Conservation (phyloP, 495 filamentous ascomycete species). For the Hypoxylon subgilvum region DNA sequence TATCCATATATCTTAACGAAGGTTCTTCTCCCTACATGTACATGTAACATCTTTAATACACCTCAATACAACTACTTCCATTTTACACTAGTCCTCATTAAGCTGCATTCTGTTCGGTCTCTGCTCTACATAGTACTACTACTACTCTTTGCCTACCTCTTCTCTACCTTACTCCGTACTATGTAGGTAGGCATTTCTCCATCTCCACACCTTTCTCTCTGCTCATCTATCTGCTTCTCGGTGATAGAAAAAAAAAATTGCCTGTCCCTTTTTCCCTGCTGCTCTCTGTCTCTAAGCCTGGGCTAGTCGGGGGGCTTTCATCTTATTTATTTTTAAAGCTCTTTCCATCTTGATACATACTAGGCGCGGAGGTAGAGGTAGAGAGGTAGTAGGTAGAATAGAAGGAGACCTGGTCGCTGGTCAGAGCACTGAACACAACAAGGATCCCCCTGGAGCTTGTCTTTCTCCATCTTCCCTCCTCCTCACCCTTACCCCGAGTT, state of each 20-base stretch:
- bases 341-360: no score
- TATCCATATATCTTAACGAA: no score
- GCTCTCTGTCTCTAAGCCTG: slow-evolving; percentile 18
- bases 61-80: no score
- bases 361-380: neutral
- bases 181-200: neutral
- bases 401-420: slow-evolving; percentile 22
- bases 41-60: no score
- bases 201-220: slow-evolving; percentile 3
- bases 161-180: neutral
- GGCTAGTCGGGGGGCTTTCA: slow-evolving; percentile 26
- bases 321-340: slow-evolving; percentile 3
- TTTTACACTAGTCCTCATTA: neutral
- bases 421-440: slow-evolving; percentile 28
- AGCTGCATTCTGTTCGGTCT: neutral
- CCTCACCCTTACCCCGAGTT: slow-evolving; percentile 43
- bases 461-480: slow-evolving; percentile 33
- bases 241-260: slow-evolving; percentile 3
- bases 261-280: slow-evolving; percentile 9
- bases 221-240: slow-evolving; percentile 5
- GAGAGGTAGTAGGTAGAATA: neutral
- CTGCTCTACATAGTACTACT: no score
- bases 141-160: slow-evolving; percentile 1
- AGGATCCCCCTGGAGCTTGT: slow-evolving; percentile 33
- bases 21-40: no score